Evolutionary conservation across 2,329 filamentous ascomycete species (phyloP), one percentile per base, ranked within the genome.

Genomic region (Lasiodiplodia citricola): DNA sequence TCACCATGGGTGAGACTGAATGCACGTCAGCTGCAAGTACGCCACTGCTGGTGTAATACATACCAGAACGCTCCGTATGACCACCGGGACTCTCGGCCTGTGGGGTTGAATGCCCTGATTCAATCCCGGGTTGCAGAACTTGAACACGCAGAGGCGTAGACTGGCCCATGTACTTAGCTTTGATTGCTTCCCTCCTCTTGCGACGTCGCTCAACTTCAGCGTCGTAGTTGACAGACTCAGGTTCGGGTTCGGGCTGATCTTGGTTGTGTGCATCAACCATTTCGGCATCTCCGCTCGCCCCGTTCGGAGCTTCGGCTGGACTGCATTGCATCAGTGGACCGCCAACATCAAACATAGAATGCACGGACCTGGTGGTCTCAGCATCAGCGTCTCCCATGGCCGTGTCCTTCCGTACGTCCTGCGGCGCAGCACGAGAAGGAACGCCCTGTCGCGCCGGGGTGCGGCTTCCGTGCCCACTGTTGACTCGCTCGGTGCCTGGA

Each of bases 161-260:
- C 74, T 91, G 90, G 72, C 80, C 83, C 79, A 89, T 90, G 75
- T 93, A 91, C 83, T 94, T 96, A 78, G 92, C 91, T 77, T 93
- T 88, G 71, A 97, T 91, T 72, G 93, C 92, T 81, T 96, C 92
- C 72, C 94, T 90, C 69, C 92, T 89, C 77, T 91, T 93, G 35
- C 94, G 91, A 67, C 94, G 91, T 75, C 93, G 90, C 79, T 96
- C 92, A 75, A 97, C 92, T 75, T 95, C 86, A 73, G 92, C 90
- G 71, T 91, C 92, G 82, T 96, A 92, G 78, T 96, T 91, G 6
- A 69, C 54, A 13, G 70, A 65, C 28, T 67, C 78, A n/a, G 87
- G 85, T 73, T 67, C 78, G 21, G 87, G 85, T 73, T 76, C 70
- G 52, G 68, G 37, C 47, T 72, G 68, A 21, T 89, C 84, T 68